phyloP scores from a whole-genome alignment of 805 yeast species.

The Starmerella sirachaensis region DNA sequence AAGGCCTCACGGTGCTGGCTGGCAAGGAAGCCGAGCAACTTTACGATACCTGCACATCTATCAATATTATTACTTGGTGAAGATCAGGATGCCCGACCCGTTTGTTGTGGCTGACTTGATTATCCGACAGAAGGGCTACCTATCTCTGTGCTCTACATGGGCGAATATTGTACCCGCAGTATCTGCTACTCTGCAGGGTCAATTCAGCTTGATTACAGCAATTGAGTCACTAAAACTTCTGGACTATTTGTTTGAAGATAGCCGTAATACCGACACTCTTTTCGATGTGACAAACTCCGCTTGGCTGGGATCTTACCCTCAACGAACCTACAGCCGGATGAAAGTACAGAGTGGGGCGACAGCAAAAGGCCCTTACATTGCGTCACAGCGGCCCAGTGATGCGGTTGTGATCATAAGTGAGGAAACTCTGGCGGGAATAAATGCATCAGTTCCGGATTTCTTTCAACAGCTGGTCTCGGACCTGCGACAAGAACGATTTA shows the following conservation, averaged over 20 bases:
- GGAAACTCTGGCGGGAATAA: slow-evolving; percentile 2
- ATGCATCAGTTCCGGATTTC: slow-evolving; percentile 6
- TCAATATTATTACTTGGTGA: slow-evolving; percentile 5
- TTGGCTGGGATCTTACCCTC: slow-evolving; percentile 19
- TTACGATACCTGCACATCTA: slow-evolving; percentile 8
- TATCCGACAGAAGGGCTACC: slow-evolving; percentile 4
- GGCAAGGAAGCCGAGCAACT: slow-evolving; percentile 1
- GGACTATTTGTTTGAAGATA: not conserved
- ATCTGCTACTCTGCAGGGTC: slow-evolving; percentile 15
- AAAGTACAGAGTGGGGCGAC: slow-evolving; percentile 2
- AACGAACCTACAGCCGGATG: slow-evolving; percentile 10
- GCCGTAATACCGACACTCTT: not conserved
- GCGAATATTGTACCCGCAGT: slow-evolving; percentile 11
- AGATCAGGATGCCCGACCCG: slow-evolving; percentile 1
- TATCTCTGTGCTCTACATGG: slow-evolving; percentile 14
- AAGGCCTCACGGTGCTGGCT: slow-evolving; percentile 1
- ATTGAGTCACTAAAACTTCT: not conserved
- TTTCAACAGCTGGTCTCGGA: slow-evolving; percentile 9
- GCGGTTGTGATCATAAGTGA: slow-evolving; percentile 5
- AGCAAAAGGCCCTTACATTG: slow-evolving; percentile 1
- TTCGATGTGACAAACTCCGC: slow-evolving; percentile 14
- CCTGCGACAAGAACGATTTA: slow-evolving; percentile 7
- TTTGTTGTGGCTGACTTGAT: slow-evolving; percentile 4
- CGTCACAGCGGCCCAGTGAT: slow-evolving; percentile 10
- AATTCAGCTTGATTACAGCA: slow-evolving; percentile 8